Percentiles rank a stretch among this genome's conserved stretches.
These are phyloP conservation scores for Trypanosoma conorhini DNA, from an alignment of 208 protist genomes.

Conservation along the genomic window DNA sequence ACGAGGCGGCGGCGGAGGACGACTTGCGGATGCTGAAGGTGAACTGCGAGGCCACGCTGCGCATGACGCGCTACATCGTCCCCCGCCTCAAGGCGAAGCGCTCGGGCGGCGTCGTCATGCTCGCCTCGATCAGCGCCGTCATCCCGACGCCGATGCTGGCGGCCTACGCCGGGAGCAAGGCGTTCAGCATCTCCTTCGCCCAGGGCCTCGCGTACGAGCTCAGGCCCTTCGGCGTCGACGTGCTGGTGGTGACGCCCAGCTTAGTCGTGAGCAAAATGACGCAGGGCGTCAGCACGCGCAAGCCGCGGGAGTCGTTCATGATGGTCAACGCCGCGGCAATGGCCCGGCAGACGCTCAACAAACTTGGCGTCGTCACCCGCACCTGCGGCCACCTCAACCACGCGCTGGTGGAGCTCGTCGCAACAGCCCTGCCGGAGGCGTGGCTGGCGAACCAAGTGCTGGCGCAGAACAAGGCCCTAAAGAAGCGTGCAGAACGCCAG, in stretches of 20 bases:
- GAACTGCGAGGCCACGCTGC: slow-evolving; percentile 82
- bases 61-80: slow-evolving; percentile 85
- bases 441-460: slow-evolving; percentile 41
- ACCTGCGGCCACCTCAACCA: slow-evolving; percentile 73
- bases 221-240: slow-evolving; percentile 59
- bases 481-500: slow-evolving; percentile 36
- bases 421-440: slow-evolving; percentile 31
- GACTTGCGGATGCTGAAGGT: slow-evolving; percentile 85
- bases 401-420: slow-evolving; percentile 42
- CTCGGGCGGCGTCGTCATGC: slow-evolving; percentile 76
- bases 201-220: slow-evolving; percentile 66
- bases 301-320: slow-evolving; percentile 69
- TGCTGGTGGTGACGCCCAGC: slow-evolving; percentile 72
- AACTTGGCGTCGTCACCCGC: slow-evolving; percentile 46
- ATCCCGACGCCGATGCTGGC: slow-evolving; percentile 74
- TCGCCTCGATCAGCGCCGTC: slow-evolving; percentile 73
- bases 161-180: slow-evolving; percentile 89
- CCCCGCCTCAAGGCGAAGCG: slow-evolving; percentile 67
- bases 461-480: slow-evolving; percentile 40
- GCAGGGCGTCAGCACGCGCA: slow-evolving; percentile 57
- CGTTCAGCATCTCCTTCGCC: slow-evolving; percentile 78
- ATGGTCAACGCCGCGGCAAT: slow-evolving; percentile 64
- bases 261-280: slow-evolving; percentile 85
- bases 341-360: slow-evolving; percentile 73
- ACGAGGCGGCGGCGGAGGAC: slow-evolving; percentile 63